Percentiles rank a stretch among this genome's conserved stretches.
Conservation (phyloP, 192 early-diverging fungal species). For the Rhizophagus clarus region DNA sequence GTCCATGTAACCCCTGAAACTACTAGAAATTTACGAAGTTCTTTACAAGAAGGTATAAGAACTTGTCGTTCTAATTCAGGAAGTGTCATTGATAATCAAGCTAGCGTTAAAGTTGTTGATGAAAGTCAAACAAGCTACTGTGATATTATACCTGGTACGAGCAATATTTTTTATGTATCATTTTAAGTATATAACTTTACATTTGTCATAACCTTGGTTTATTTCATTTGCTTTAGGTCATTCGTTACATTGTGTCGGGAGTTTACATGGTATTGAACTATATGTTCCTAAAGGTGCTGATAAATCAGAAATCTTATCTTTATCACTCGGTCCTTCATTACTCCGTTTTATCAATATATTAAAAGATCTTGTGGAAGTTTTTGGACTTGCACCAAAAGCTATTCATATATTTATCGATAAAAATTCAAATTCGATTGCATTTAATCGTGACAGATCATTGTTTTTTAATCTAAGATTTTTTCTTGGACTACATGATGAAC, state of each 20-base stretch:
- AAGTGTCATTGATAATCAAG: slow-evolving; percentile 37
- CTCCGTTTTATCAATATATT: slow-evolving; percentile 46
- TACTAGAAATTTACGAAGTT: background rate
- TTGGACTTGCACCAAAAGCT: slow-evolving; percentile 52
- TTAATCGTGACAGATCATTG: slow-evolving; percentile 72
- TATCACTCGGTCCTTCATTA: background rate
- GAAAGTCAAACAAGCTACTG: slow-evolving; percentile 52
- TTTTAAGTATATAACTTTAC: background rate
- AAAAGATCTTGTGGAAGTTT: slow-evolving; percentile 55
- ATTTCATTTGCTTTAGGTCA: slow-evolving; percentile 17
- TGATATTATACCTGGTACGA: slow-evolving; percentile 52
- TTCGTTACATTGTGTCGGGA: slow-evolving; percentile 48
- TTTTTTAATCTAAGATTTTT: slow-evolving; percentile 88
- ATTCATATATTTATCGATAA: slow-evolving; percentile 82
- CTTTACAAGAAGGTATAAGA: slow-evolving; percentile 23
- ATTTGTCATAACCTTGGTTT: background rate
- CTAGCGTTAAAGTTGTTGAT: slow-evolving; percentile 32
- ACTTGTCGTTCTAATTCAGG: slow-evolving; percentile 43
- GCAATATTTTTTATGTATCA: slow-evolving; percentile 32
- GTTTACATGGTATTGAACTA: slow-evolving; percentile 38
- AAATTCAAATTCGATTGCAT: slow-evolving; percentile 72
- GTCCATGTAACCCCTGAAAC: background rate
- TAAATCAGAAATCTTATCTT: slow-evolving; percentile 39
- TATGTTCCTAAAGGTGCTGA: slow-evolving; percentile 43
- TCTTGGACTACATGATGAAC: slow-evolving; percentile 62